phyloP scores from a whole-genome alignment of 2,329 filamentous ascomycete genomes.

The Colletotrichum orchidophilum region DNA sequence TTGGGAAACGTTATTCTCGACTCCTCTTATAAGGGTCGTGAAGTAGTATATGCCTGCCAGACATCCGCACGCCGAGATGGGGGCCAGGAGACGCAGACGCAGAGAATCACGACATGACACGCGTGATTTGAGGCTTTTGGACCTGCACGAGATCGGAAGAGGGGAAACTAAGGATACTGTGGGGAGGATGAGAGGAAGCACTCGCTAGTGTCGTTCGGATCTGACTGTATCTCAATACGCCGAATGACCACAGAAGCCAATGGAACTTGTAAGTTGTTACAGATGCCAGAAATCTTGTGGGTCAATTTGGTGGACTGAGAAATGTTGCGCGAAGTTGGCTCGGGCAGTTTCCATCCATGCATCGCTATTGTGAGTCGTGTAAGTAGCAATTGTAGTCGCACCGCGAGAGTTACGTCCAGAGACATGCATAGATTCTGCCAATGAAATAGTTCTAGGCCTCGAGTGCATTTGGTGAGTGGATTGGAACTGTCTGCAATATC shows the following conservation, averaged over 20 bases:
- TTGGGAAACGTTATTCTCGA: conserved; percentile 17
- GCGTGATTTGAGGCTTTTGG: conserved; percentile 2
- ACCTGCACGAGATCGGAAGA: neutral
- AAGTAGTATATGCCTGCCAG: conserved; percentile 15
- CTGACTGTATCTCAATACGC: neutral
- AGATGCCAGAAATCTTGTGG: neutral
- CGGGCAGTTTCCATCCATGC: neutral
- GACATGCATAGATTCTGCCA: conserved; percentile 1
- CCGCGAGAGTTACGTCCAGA: neutral
- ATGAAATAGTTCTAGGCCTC: neutral
- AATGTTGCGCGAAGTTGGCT: neutral
- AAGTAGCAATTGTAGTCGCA: neutral
- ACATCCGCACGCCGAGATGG: conserved; percentile 12
- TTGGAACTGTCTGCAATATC: neutral
- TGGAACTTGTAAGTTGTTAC: too few species aligned
- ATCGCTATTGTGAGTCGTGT: neutral
- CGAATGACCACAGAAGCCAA: neutral
- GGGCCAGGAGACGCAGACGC: conserved; percentile 19
- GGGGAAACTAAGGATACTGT: neutral
- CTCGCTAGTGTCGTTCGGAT: neutral
- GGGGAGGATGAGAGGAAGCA: neutral
- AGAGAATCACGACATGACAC: conserved; percentile 30
- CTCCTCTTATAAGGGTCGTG: conserved; percentile 24
- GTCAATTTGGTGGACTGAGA: conserved; percentile 1
- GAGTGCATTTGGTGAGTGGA: neutral